Base-by-base conservation (phyloP, 1,284 basidiomycete species). In the Rhodotorula mucilaginosa region DNA sequence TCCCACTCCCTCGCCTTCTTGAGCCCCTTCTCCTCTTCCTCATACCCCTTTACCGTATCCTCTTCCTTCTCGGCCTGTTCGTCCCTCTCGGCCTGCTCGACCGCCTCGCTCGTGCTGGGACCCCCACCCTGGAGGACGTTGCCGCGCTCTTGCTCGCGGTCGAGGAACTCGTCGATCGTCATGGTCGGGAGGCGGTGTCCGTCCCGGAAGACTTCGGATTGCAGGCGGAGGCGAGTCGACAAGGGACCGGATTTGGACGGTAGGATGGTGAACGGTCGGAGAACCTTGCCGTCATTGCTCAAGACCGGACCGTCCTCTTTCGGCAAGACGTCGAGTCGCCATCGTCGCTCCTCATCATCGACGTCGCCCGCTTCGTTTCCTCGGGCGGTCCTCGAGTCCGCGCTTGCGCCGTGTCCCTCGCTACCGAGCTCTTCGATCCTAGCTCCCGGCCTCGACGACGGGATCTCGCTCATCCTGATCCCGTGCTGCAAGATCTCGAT, bases 141-240 rank as follows among this genome's bases (percentile, higher is more conserved):
- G 4, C 78, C 78, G 18, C 66, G 59, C 67, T 69, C 74, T 65
- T 85, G 83, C 80, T 99, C 96, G 71, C 94, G 89, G 76, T 90
- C 88, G 31, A 99, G 86, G 79, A 96, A 98, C 81, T 99, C 92
- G 79, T 99, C 96, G 76, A 99, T 88, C 1, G 90, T 87, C 97
- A 99, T 98, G 0, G 93, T 96, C 5, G 96, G 96, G 46, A 99
- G 83, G 31, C 90, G 87, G 80, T 97, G 88, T n/a, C 87, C 87
- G 5, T 92, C 87, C 21, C 89, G 86, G 83, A 98, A 99, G 4
- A 98, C 94, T 78, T 92, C 88, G 0, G 85, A 82, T 78, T 89
- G 88, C 13, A 96, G 79, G 46, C 88, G 85, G 58, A 89, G 85
- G 65, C 92, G 88, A 31, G 78, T 79, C 12, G 71, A 64, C 44